A percentile compares a stretch with the other conserved stretches of the same genome.
Evolutionary conservation across 331 rosid species (phyloP).

Genomic region (Quercus lobata): DNA sequence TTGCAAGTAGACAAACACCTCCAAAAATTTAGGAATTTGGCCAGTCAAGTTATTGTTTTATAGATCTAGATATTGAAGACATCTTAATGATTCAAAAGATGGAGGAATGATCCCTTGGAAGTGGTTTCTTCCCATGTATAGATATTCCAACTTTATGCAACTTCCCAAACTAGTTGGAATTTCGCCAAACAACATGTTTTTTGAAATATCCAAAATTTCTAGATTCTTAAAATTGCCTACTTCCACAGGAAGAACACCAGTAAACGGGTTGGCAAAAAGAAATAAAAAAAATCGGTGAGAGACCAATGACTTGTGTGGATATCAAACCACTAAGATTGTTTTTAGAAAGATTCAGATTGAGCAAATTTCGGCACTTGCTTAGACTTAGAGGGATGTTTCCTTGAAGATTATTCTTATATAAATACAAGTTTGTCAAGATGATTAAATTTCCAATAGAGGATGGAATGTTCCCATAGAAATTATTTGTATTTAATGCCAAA

Average conservation of each 20-base stretch:
- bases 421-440: neutral
- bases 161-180: neutral
- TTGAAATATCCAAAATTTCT: neutral
- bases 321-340: no score
- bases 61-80: neutral
- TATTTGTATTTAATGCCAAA: no score
- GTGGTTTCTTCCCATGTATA: neutral
- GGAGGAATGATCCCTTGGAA: no score
- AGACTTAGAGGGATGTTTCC: neutral
- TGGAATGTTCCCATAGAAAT: neutral
- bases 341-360: neutral
- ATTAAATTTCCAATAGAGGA: neutral
- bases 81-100: neutral
- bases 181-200: neutral
- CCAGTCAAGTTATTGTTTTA: neutral
- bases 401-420: neutral
- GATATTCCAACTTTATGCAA: neutral
- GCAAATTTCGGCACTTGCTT: constrained; percentile 1
- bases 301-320: neutral
- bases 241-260: neutral
- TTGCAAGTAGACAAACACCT: neutral
- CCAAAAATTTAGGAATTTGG: no score
- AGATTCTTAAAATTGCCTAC: neutral
- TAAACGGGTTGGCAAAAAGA: constrained; percentile 1
- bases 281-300: neutral